Evolutionary conservation across 2,329 filamentous ascomycete species (phyloP).

Genomic region (Alternaria panax): DNA sequence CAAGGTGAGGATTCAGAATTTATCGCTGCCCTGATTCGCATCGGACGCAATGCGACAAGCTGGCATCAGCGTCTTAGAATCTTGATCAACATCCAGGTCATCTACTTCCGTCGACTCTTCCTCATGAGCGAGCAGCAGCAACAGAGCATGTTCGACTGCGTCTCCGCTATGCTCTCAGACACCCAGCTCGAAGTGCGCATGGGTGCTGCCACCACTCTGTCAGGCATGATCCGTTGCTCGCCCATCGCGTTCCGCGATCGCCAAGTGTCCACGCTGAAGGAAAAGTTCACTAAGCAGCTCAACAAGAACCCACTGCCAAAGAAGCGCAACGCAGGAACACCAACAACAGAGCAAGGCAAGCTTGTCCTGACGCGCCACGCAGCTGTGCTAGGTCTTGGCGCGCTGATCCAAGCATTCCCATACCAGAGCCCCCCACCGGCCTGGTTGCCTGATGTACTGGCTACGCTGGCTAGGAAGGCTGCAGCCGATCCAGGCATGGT

Average conservation of each 20-base stretch:
- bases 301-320: constrained; percentile 87
- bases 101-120: constrained; percentile 97
- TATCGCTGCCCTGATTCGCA: constrained; percentile 83
- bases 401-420: constrained; percentile 93
- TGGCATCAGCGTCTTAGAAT: constrained; percentile 97
- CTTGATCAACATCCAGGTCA: constrained; percentile 97
- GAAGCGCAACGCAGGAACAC: constrained; percentile 65
- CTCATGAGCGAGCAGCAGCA: constrained; percentile 78
- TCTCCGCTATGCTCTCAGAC: constrained; percentile 95
- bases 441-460: constrained; percentile 94
- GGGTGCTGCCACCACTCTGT: constrained; percentile 89
- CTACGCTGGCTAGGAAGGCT: constrained; percentile 82
- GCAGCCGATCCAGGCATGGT: constrained; percentile 90
- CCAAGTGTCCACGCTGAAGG: constrained; percentile 77
- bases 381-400: constrained; percentile 88
- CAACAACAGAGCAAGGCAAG: constrained; percentile 75
- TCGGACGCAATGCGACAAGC: constrained; percentile 81
- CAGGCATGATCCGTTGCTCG: constrained; percentile 97
- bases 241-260: constrained; percentile 78
- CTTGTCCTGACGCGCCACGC: constrained; percentile 85
- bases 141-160: constrained; percentile 82
- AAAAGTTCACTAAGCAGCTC: constrained; percentile 80
- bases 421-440: constrained; percentile 89
- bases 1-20: constrained; percentile 85
- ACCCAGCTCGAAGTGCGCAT: constrained; percentile 91